Evolutionary conservation across 768 basidiomycete genomes (phyloP), one percentile per base, ranked within the genome.

Genomic region (Rickenella mellea): DNA sequence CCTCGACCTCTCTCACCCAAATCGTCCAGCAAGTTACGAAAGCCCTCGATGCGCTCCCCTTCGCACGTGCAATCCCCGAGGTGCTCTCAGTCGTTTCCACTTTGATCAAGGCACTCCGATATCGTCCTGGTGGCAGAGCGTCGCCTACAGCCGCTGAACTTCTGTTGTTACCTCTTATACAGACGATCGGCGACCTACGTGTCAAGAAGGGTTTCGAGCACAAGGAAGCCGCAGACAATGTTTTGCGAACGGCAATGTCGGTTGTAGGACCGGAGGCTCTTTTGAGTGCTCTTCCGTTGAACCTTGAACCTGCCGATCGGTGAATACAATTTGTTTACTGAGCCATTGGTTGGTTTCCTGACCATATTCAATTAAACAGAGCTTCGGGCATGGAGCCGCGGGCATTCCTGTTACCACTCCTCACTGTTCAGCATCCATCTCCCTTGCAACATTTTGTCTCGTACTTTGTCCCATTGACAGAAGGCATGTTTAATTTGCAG

Each of bases 391-490:
- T 68, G 27, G 87, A 90, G 51, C 91, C 93, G 10, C 80, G 88
- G 39, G 96, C 93, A 10, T 96, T 84, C 67, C 71, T 99, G 30
- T 73, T 99, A 5, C 92, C 96, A 2, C 70, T 97, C 42, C 76
- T 99, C 39, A 61, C 81, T 10, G 77, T 87, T 24, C 75, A 82
- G 3, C 84, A 97, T 57, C 71, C 82, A 2, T 84, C 93, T 2
- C 82, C 81, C 1, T 67, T 98, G 36, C 63, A 66, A 1, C 93
- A 94, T 64, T 99, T 98, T 54, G 71, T 88, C 26, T 74, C 76
- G 2, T 88, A 87, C 60, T 97, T 98, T 51, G 84, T 98, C 6
- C 94, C 94, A 14, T 64, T 98, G 38, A 96, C 92, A 37, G 93
- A 97, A 60, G 72, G 80, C 14, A 82, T 98, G 73, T 99, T 98